Percentiles rank a stretch among this genome's conserved stretches.
Evolutionary conservation across 768 basidiomycete genomes (phyloP).

Genomic region (Myochromella boudieri): DNA sequence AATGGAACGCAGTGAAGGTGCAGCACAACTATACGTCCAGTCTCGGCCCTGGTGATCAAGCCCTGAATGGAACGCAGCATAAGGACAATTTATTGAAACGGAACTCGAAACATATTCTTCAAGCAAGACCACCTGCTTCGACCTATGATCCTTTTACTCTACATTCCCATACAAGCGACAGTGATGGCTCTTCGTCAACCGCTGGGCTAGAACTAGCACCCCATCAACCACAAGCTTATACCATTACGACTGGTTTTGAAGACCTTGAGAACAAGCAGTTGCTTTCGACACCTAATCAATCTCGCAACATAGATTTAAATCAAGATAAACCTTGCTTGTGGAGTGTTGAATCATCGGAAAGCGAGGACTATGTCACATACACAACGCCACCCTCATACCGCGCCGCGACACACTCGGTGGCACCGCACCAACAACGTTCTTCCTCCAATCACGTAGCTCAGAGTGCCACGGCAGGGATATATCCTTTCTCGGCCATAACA

Average conservation of each 20-base stretch:
- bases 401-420: constrained; percentile 37
- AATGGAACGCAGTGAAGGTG: constrained; percentile 73
- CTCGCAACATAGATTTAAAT: constrained; percentile 6
- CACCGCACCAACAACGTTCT: constrained; percentile 13
- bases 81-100: constrained; percentile 3
- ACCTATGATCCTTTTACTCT: constrained; percentile 16
- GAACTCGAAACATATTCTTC: constrained; percentile 3
- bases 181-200: not conserved
- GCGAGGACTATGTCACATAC: constrained; percentile 31
- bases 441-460: constrained; percentile 22
- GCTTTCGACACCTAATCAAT: constrained; percentile 8
- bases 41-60: too few species aligned
- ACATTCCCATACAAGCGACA: constrained; percentile 12
- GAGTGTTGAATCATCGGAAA: constrained; percentile 27
- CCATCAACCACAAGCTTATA: constrained; percentile 1
- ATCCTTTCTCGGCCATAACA: constrained; percentile 5
- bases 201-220: not conserved
- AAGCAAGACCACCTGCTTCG: constrained; percentile 1
- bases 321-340: constrained; percentile 4
- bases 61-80: not conserved
- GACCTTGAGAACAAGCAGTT: constrained; percentile 8
- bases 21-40: constrained; percentile 42
- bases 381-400: constrained; percentile 52
- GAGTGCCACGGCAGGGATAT: constrained; percentile 18
- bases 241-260: constrained; percentile 11